Percentiles rank a stretch among this genome's conserved stretches.
phyloP scores from a whole-genome alignment of 352 stramenopile genomes.

The Plasmopara viticola region DNA sequence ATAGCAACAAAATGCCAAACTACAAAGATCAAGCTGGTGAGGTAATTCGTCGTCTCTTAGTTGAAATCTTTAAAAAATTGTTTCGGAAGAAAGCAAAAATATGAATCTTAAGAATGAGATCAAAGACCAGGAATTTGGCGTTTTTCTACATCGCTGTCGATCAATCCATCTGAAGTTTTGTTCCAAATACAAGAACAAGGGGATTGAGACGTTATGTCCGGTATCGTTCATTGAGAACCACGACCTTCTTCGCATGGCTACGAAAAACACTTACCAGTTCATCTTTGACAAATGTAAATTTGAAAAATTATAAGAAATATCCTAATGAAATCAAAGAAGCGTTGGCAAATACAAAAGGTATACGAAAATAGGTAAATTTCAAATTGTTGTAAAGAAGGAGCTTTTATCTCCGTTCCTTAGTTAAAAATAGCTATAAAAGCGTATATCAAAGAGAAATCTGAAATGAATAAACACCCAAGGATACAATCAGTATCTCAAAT shows the following conservation, averaged over 20 bases:
- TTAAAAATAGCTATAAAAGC: neutral
- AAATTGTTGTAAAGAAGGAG: neutral
- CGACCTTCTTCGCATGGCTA: neutral
- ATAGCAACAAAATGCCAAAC: neutral
- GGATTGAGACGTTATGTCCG: neutral
- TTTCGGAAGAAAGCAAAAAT: neutral
- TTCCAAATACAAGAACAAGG: neutral
- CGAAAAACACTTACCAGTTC: neutral
- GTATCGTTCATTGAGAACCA: neutral
- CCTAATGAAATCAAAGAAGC: no score
- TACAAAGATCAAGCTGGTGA: neutral
- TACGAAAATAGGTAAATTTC: no score
- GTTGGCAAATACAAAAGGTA: no score
- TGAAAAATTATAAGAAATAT: no score
- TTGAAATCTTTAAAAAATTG: neutral
- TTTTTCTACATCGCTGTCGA: neutral
- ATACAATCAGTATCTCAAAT: neutral
- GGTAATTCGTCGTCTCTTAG: neutral
- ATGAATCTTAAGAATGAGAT: neutral
- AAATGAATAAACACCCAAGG: neutral
- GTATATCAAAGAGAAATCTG: neutral
- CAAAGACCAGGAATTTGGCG: neutral
- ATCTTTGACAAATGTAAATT: neutral
- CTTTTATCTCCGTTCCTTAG: neutral
- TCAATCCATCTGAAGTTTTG: neutral